Percentiles rank a stretch among this genome's conserved stretches.
These are phyloP conservation scores for Colletotrichum sansevieriae DNA, from an alignment of 2,329 filamentous ascomycete genomes.

Conservation along the genomic window DNA sequence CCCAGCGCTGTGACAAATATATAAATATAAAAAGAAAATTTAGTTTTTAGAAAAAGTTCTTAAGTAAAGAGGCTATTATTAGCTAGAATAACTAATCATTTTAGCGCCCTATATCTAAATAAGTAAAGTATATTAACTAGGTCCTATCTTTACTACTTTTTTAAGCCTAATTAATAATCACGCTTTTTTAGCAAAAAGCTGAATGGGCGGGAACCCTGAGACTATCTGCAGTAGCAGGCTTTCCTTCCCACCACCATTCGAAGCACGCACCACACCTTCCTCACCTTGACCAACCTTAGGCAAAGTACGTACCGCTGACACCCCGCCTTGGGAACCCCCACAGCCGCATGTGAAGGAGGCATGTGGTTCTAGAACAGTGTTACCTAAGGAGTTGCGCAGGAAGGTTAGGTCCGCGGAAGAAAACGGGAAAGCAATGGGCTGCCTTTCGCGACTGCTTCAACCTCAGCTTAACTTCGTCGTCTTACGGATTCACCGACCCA, in stretches of 20 bases:
- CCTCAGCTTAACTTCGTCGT: background rate
- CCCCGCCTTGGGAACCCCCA: conserved; percentile 24
- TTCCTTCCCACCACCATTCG: background rate
- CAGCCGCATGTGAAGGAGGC: background rate
- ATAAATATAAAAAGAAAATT: no score
- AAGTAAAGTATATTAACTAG: no score
- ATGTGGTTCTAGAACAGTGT: conserved; percentile 15
- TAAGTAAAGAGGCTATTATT: no score
- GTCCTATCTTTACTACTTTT: no score
- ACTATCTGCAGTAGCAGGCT: conserved; percentile 2
- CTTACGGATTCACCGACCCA: background rate
- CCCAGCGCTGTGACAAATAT: no score
- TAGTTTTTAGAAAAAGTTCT: no score
- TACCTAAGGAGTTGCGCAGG: conserved; percentile 15
- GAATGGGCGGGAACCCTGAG: no score
- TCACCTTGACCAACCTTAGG: background rate
- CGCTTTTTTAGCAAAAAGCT: no score
- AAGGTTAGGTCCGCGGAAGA: conserved; percentile 1
- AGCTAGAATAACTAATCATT: no score
- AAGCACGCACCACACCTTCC: background rate
- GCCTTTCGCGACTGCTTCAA: background rate
- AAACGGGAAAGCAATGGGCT: background rate
- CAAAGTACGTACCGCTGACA: conserved; percentile 1
- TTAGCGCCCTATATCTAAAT: no score
- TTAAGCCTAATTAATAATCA: no score